Percentiles rank a stretch among this genome's conserved stretches.
Evolutionary conservation across 78 protist genomes (phyloP).

Genomic region (Anaeramoeba flamelloides): DNA sequence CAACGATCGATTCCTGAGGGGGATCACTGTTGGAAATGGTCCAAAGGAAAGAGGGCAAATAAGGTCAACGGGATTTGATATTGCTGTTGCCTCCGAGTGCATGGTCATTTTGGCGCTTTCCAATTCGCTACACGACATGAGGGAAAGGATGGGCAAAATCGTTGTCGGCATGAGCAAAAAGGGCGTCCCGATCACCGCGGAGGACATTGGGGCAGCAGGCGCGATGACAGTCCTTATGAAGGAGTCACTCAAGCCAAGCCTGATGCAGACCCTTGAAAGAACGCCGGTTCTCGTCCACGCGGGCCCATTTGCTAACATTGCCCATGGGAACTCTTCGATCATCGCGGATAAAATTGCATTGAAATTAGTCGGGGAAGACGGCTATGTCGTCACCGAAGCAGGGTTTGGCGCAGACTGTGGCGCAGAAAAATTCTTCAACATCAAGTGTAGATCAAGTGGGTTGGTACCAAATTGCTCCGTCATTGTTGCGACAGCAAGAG

Average conservation of each 20-base stretch:
- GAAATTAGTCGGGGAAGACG: slow-evolving; percentile 72
- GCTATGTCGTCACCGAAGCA: slow-evolving; percentile 81
- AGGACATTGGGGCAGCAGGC: slow-evolving; percentile 84
- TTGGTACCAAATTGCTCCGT: slow-evolving; percentile 60
- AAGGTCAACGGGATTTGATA: slow-evolving; percentile 83
- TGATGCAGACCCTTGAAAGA: slow-evolving; percentile 73
- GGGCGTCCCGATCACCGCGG: slow-evolving; percentile 70
- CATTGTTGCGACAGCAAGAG: slow-evolving; percentile 55
- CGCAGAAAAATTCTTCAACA: slow-evolving; percentile 84
- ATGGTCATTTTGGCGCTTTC: too few species aligned
- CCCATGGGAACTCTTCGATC: slow-evolving; percentile 80
- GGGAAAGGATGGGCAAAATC: slow-evolving; percentile 42
- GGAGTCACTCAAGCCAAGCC: slow-evolving; percentile 76
- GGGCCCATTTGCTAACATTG: slow-evolving; percentile 97
- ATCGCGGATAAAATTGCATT: slow-evolving; percentile 80
- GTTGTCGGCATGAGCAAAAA: slow-evolving; percentile 31
- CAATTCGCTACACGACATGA: too few species aligned
- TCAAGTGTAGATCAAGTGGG: slow-evolving; percentile 63
- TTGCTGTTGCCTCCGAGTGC: slow-evolving; percentile 82
- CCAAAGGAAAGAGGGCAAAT: slow-evolving; percentile 51
- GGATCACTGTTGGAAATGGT: slow-evolving; percentile 71
- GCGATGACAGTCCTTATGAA: slow-evolving; percentile 65
- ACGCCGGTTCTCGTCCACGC: slow-evolving; percentile 88
- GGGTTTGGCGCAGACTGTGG: slow-evolving; percentile 70
- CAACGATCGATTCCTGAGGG: slow-evolving; percentile 84